A percentile compares a stretch with the other conserved stretches of the same genome.
Evolutionary conservation across 768 basidiomycete species (phyloP).

Genomic region (Mycena amicta): DNA sequence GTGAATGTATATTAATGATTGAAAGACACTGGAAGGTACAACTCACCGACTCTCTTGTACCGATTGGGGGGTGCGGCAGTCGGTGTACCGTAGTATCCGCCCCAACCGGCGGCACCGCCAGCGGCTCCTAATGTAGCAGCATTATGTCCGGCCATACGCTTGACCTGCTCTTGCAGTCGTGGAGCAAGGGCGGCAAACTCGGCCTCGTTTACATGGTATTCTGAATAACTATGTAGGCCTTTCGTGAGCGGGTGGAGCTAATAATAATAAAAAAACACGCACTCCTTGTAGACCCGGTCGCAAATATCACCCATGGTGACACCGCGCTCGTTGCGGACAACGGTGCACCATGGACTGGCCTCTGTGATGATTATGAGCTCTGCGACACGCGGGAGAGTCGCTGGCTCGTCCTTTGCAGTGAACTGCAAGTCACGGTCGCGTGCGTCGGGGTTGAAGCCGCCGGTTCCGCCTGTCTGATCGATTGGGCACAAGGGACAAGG

Average conservation of each 20-base stretch:
- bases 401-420: slow-evolving; percentile 60
- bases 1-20: not conserved
- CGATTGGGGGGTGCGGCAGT: slow-evolving; percentile 48
- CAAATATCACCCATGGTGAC: slow-evolving; percentile 82
- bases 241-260: too few species aligned
- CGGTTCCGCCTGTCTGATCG: slow-evolving; percentile 50
- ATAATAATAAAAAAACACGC: slow-evolving; percentile 32
- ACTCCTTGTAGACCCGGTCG: slow-evolving; percentile 76
- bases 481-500: not conserved
- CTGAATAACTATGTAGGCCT: slow-evolving; percentile 66
- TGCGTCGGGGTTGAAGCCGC: slow-evolving; percentile 61
- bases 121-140: slow-evolving; percentile 32
- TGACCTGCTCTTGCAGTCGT: slow-evolving; percentile 73
- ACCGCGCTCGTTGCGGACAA: slow-evolving; percentile 68
- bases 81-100: slow-evolving; percentile 51
- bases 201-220: slow-evolving; percentile 63
- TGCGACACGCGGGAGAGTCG: slow-evolving; percentile 66
- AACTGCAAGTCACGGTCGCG: slow-evolving; percentile 62
- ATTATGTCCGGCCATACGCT: slow-evolving; percentile 55
- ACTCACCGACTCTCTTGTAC: slow-evolving; percentile 61
- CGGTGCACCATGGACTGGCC: slow-evolving; percentile 78
- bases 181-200: slow-evolving; percentile 64
- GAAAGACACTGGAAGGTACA: slow-evolving; percentile 1
- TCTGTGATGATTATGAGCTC: slow-evolving; percentile 61
- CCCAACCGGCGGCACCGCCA: slow-evolving; percentile 24